Evolutionary conservation across 768 basidiomycete species (phyloP), one percentile per base, ranked within the genome.

Genomic region (Pulveroboletus sp.): DNA sequence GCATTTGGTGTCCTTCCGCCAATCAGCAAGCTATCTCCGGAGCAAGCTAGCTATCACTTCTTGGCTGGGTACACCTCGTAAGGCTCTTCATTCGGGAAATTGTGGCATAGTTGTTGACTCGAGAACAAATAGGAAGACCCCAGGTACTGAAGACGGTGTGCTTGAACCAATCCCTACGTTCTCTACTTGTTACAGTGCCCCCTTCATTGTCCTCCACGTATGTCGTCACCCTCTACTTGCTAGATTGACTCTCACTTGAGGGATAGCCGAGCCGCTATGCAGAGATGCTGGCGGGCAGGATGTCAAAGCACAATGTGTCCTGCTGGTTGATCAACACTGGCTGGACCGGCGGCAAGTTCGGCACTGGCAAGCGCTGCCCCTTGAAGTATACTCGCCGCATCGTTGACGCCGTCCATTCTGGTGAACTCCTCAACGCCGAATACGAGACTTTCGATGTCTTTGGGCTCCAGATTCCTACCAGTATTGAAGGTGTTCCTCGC

Each of bases 241-340:
- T 10, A 9, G 7, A 9, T 33, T 9, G 8, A 15, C 40, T 53
- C 52, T 63, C 32, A 43, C 38, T 43, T 13, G 28, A 33, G 4
- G 45, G n/a, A 32, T 57, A 86, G 84, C 93, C 93, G 39, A 82
- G 89, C 32, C 87, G 93, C 55, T 99, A 99, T 71, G 95, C 96
- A 37, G 79, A 86, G 70, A 99, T 99, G 96, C 78, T 99, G 58
- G 93, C 95, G 0, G 86, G 91, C 58, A 83, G 89, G 62, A 98
- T 99, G 94, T 72, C 84, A 50, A 81, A 84, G 70, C 77, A 89
- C 75, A 79, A 89, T 48, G 93, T 93, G 60, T 72, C 93, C 71
- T 96, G 94, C 77, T 99, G 93, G 92, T 79, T 98, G 65, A 89
- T 99, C 82, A 98, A 99, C 85, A 99, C 95, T 3, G 95, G 90